Conservation (phyloP, 2,329 filamentous ascomycete genomes). For the Xylariaceae sp. region DNA sequence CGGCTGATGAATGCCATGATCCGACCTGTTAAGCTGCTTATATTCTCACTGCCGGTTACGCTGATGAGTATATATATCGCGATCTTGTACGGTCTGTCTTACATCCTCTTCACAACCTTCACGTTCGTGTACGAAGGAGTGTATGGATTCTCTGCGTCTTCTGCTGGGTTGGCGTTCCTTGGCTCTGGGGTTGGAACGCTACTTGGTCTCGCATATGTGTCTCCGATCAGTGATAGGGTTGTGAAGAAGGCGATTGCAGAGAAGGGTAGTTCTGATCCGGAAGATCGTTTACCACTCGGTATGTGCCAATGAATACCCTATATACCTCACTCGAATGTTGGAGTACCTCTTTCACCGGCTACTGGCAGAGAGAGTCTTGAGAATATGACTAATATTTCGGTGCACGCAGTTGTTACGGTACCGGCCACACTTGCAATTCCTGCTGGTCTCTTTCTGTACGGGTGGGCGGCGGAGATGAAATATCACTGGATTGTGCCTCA, state of each 20-base stretch:
- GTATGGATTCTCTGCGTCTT: slow-evolving; percentile 45
- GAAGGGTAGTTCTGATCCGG: slow-evolving; percentile 36
- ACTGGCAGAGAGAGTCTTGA: too few species aligned
- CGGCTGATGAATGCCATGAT: slow-evolving; percentile 47
- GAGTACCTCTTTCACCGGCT: too few species aligned
- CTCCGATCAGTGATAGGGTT: slow-evolving; percentile 22
- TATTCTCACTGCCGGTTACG: slow-evolving; percentile 56
- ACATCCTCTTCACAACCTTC: slow-evolving; percentile 42
- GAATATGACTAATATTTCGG: too few species aligned
- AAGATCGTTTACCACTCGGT: too few species aligned
- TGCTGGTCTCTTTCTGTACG: slow-evolving; percentile 32
- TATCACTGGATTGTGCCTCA: slow-evolving; percentile 52
- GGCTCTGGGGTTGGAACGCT: slow-evolving; percentile 52
- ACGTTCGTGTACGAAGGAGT: slow-evolving; percentile 51
- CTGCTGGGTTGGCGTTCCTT: slow-evolving; percentile 52
- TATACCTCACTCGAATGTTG: too few species aligned
- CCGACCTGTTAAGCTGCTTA: slow-evolving; percentile 54
- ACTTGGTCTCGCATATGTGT: slow-evolving; percentile 18
- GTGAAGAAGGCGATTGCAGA: slow-evolving; percentile 39
- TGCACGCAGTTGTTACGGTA: too few species aligned
- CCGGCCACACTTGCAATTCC: slow-evolving; percentile 16
- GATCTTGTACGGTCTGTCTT: slow-evolving; percentile 41
- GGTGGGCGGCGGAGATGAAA: slow-evolving; percentile 28
- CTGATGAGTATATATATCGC: slow-evolving; percentile 54
- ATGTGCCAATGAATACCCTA: too few species aligned